Conservation (phyloP, 2,329 filamentous ascomycete genomes). For the Ascochyta clinopodiicola region DNA sequence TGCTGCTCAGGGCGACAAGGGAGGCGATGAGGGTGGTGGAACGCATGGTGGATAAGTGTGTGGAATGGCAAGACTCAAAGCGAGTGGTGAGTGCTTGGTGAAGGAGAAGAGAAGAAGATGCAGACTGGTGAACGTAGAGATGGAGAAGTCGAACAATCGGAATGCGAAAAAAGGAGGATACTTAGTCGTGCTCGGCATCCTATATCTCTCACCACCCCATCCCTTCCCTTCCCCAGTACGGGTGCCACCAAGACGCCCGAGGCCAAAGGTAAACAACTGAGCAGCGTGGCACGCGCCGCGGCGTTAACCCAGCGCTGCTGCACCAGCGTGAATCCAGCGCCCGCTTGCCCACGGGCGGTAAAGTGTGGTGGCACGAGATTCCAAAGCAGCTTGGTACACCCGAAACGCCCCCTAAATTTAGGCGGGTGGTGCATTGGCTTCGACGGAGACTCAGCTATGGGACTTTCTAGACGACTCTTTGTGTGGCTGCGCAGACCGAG, state of each 20-base stretch:
- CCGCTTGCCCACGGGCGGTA: background rate
- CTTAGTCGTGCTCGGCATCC: background rate
- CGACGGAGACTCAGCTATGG: background rate
- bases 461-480: background rate
- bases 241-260: background rate
- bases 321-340: background rate
- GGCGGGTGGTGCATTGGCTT: constrained; percentile 4
- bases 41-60: constrained; percentile 37
- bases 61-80: constrained; percentile 20
- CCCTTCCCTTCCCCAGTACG: background rate
- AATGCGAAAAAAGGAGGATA: background rate
- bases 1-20: constrained; percentile 37
- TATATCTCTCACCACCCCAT: background rate
- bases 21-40: constrained; percentile 39
- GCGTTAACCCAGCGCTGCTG: background rate
- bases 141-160: background rate
- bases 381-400: constrained; percentile 1
- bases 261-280: constrained; percentile 7
- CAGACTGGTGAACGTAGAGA: too few species aligned
- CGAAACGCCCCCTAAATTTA: constrained; percentile 13
- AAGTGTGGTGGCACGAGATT: background rate
- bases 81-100: constrained; percentile 28
- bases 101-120: background rate
- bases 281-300: constrained; percentile 7
- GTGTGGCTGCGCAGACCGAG: too few species aligned